Percentiles rank a stretch among this genome's conserved stretches.
Conservation (phyloP, 441 rosid genomes). For the Viola pubescens region DNA sequence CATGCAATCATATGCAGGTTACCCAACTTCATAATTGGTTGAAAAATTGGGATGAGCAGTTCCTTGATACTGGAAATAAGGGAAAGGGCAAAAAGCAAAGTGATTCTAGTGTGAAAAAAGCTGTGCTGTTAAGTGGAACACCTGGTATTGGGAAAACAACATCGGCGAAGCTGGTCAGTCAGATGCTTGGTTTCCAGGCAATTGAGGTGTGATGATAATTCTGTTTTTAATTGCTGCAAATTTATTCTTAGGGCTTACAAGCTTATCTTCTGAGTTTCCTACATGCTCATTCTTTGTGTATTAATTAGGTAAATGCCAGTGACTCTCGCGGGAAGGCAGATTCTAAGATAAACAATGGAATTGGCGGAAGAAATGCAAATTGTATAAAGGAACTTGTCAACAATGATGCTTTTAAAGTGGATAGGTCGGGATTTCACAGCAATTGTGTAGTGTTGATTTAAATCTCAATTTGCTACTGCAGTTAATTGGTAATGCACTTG, state of each 20-base stretch:
- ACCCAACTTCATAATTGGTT: slow-evolving; percentile 87
- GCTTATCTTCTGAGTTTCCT: slow-evolving; percentile 4
- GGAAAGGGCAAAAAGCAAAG: slow-evolving; percentile 67
- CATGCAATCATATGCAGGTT: slow-evolving; percentile 42
- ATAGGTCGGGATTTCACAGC: slow-evolving; percentile 38
- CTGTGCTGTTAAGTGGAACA: slow-evolving; percentile 81
- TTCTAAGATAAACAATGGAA: slow-evolving; percentile 68
- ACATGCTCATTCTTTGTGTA: slow-evolving; percentile 4
- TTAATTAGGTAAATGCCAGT: slow-evolving; percentile 85
- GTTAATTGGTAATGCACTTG: slow-evolving; percentile 25
- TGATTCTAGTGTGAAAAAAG: slow-evolving; percentile 72
- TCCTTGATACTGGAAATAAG: slow-evolving; percentile 54
- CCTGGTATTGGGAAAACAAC: slow-evolving; percentile 99
- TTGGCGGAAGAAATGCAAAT: slow-evolving; percentile 96
- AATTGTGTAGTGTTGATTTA: too few relatives aligned
- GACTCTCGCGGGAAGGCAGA: slow-evolving; percentile 97
- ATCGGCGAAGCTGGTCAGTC: slow-evolving; percentile 76
- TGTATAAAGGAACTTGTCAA: slow-evolving; percentile 87
- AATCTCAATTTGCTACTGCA: not conserved
- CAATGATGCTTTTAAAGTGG: slow-evolving; percentile 64
- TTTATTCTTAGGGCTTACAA: not conserved
- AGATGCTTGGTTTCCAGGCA: slow-evolving; percentile 90
- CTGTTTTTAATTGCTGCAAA: slow-evolving; percentile 6
- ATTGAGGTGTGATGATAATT: slow-evolving; percentile 67
- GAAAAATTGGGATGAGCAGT: slow-evolving; percentile 68